Conservation (phyloP, 495 filamentous ascomycete genomes). For the Tuber aestivum region DNA sequence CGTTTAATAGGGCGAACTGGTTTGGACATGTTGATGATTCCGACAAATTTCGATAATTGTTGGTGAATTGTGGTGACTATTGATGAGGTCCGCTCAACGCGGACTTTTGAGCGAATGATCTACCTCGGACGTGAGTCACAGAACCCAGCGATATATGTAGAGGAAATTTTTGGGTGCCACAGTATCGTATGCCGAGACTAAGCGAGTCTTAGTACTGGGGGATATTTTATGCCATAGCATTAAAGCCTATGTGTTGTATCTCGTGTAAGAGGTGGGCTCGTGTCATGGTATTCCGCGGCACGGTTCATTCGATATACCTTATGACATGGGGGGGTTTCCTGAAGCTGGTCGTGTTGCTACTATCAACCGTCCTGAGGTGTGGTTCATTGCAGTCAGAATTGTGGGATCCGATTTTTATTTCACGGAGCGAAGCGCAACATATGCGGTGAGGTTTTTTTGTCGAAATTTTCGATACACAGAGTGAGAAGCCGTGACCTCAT, state of each 20-base stretch:
- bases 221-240: not conserved
- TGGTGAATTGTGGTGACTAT: not conserved
- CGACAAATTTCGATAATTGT: not conserved
- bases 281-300: not conserved
- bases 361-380: not conserved
- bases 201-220: not conserved
- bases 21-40: not conserved
- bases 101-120: not conserved
- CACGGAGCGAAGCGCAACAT: not conserved
- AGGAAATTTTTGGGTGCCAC: not conserved
- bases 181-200: not conserved
- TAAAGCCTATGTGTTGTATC: not conserved
- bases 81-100: not conserved
- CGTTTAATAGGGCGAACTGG: constrained; percentile 36
- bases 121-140: not conserved
- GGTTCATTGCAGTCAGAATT: not conserved
- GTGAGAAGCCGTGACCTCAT: not conserved
- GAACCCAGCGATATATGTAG: not conserved
- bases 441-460: not conserved
- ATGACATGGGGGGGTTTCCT: not conserved
- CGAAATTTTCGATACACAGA: not conserved
- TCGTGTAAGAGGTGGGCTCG: not conserved
- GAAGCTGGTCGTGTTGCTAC: not conserved
- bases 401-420: not conserved
- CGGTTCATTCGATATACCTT: not conserved